Conservation (phyloP, 169 alveolate genomes). For the Plasmodium adleri region DNA sequence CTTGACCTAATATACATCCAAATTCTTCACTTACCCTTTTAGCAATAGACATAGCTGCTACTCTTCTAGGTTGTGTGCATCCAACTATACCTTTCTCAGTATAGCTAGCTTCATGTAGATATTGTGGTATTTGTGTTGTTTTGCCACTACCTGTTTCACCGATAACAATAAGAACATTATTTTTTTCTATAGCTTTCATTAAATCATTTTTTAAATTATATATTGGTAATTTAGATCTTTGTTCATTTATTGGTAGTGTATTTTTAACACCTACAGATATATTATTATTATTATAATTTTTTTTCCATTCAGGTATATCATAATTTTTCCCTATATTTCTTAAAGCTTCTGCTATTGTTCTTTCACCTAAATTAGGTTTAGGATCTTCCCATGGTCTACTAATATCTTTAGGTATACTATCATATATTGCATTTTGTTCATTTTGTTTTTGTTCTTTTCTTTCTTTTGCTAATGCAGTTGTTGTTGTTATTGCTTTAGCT, state of each 20-base stretch:
- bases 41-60: conserved; percentile 98
- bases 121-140: conserved; percentile 98
- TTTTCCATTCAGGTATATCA: conserved; percentile 94
- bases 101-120: conserved; percentile 95
- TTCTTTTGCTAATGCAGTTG: conserved; percentile 93
- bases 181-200: conserved; percentile 92
- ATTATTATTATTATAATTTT: conserved; percentile 85
- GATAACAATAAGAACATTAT: conserved; percentile 95
- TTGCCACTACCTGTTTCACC: conserved; percentile 99
- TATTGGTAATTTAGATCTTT: conserved; percentile 97
- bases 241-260: conserved; percentile 92
- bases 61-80: conserved; percentile 99
- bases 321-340: conserved; percentile 82
- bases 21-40: conserved; percentile 98
- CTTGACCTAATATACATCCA: conserved; percentile 98
- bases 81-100: conserved; percentile 94
- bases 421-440: conserved; percentile 89
- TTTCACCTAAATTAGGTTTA: conserved; percentile 92
- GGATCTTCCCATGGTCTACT: conserved; percentile 94
- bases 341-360: conserved; percentile 89
- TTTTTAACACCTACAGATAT: conserved; percentile 86
- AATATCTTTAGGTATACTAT: conserved; percentile 91
- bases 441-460: conserved; percentile 86
- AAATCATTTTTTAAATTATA: conserved; percentile 93
- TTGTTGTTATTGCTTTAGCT: conserved; percentile 92